Evolutionary conservation across 768 basidiomycete species (phyloP), one percentile per base, ranked within the genome.

Genomic region (Podaxis rugospora): DNA sequence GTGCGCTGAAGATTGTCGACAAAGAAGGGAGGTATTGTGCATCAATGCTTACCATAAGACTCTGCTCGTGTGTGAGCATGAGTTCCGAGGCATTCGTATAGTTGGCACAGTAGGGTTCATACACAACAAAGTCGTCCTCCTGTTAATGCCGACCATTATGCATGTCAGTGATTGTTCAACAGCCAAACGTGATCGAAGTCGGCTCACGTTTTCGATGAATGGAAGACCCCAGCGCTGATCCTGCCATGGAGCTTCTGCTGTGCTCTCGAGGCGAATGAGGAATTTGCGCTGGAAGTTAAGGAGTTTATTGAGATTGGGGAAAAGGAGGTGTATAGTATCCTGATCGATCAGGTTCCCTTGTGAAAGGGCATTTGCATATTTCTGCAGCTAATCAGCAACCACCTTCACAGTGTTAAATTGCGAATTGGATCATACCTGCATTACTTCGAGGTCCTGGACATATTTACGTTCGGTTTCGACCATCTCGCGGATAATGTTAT

Each of bases 51-150:
- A 97, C 94, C 73, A 84, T 77, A 40, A 98, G 82, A 68, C 88
- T 91, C 69, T 90, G 87, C 73, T 95, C 92, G 69, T 95, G 91
- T 62, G 85, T 83, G 36, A 92, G 81, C 81, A 93, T 88, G 47
- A 96, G 80, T 51, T 93, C 91, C 65, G 88, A 83, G 9, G 95
- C 95, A 64, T 85, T 88, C 28, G 89, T 90, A 75, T 95, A 95
- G 74, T 97, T 96, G 56, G 92, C 93, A 75, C 95, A 98, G 73
- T 97, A 99, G 7, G 96, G 94, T 70, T 97, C 95, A 73, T 99
- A 99, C 37, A 94, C 93, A 32, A 86, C 84, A 68, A 99, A 98
- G 67, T 95, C 94, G 59, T 93, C 86, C 82, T 99, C 96, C 92
- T 98, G 80, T 83, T 83, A 79, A 59, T 77, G 71, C 75, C 60